A percentile compares a stretch with the other conserved stretches of the same genome.
Conservation (phyloP, 2,329 filamentous ascomycete species). For the Escovopsis sp. region DNA sequence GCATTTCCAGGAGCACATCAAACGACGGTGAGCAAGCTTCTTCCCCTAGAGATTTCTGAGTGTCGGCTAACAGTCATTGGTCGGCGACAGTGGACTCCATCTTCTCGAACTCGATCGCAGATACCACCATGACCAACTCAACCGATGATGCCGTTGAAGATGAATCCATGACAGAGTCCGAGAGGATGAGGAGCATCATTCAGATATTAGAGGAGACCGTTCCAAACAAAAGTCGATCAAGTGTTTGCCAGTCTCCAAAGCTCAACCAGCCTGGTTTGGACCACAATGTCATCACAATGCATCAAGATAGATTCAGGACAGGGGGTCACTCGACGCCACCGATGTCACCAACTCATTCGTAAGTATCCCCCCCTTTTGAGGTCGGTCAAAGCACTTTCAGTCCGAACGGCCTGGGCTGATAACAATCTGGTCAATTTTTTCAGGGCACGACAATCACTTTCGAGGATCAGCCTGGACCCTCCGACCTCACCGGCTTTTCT, state of each 20-base stretch:
- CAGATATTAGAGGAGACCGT: conserved; percentile 4
- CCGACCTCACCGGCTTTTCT: background rate
- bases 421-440: background rate
- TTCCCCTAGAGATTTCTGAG: background rate
- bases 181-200: conserved; percentile 4
- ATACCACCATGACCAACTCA: background rate
- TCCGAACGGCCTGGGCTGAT: background rate
- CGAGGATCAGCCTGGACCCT: background rate
- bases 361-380: conserved; percentile 7
- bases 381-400: background rate
- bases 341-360: conserved; percentile 16
- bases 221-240: background rate
- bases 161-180: conserved; percentile 3
- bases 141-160: conserved; percentile 1
- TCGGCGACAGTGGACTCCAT: background rate
- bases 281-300: background rate
- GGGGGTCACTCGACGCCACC: conserved; percentile 15
- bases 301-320: background rate
- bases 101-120: background rate
- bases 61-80: background rate
- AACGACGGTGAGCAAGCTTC: conserved; percentile 1
- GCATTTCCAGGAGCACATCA: background rate
- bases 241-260: background rate
- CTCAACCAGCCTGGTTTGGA: background rate
- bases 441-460: background rate